Conservation (phyloP, 1,139 yeast species). For the Lodderomyces pseudojiufengensis region DNA sequence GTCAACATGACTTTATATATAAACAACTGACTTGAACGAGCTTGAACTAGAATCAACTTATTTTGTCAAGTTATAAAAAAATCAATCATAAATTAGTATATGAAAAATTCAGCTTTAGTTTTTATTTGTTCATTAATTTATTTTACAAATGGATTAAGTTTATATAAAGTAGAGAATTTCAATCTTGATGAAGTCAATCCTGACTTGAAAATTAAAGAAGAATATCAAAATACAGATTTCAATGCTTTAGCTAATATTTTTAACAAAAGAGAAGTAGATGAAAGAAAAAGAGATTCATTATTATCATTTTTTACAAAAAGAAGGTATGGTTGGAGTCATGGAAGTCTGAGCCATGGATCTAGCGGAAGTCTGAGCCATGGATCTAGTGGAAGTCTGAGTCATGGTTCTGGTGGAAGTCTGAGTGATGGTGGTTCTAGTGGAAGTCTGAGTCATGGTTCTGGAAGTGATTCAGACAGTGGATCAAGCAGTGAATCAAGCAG, state of each 20-base stretch:
- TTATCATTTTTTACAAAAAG: background rate
- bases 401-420: background rate
- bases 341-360: background rate
- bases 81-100: too few species aligned
- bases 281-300: background rate
- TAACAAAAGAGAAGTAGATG: background rate
- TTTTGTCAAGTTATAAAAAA: too few species aligned
- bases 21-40: too few species aligned
- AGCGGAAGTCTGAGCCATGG: background rate
- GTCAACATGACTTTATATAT: too few species aligned
- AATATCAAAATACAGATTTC: too few species aligned
- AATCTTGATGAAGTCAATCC: too few species aligned
- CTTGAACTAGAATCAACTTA: too few species aligned
- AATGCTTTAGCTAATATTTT: background rate
- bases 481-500: constrained; percentile 1
- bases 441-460: background rate
- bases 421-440: constrained; percentile 1
- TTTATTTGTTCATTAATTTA: background rate
- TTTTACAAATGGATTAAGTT: too few species aligned
- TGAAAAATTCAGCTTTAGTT: background rate
- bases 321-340: too few species aligned
- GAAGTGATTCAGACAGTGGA: background rate
- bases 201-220: too few species aligned
- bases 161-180: too few species aligned
- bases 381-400: background rate